Evolutionary conservation across 805 yeast species (phyloP).

Genomic region (Starmerella stellata): DNA sequence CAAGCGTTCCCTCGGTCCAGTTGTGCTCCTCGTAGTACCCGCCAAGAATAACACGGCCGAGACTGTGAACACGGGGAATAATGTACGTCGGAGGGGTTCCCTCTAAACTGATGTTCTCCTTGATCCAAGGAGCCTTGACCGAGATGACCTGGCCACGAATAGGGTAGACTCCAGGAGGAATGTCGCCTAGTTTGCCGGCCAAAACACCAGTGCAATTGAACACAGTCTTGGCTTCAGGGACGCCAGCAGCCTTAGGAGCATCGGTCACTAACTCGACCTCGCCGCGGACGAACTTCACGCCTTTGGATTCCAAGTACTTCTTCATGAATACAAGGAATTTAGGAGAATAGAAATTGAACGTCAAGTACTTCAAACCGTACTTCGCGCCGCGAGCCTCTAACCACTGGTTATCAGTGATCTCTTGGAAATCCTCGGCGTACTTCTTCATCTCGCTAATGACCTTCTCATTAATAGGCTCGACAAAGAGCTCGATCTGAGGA

Average conservation of each 20-base stretch:
- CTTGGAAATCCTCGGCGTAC: slow-evolving; percentile 33
- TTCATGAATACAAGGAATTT: slow-evolving; percentile 34
- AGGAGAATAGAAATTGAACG: slow-evolving; percentile 64
- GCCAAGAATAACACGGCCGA: slow-evolving; percentile 53
- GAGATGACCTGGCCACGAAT: slow-evolving; percentile 69
- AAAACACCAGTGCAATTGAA: slow-evolving; percentile 70
- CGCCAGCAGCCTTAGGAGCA: slow-evolving; percentile 24
- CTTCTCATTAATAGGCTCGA: slow-evolving; percentile 27
- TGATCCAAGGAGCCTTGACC: slow-evolving; percentile 48
- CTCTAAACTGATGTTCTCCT: slow-evolving; percentile 27
- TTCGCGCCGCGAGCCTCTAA: slow-evolving; percentile 33
- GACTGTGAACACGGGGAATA: slow-evolving; percentile 52
- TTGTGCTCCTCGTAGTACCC: slow-evolving; percentile 51
- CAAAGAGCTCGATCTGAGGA: slow-evolving; percentile 47
- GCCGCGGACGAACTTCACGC: slow-evolving; percentile 34
- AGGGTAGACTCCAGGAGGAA: slow-evolving; percentile 38
- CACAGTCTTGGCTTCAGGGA: slow-evolving; percentile 3
- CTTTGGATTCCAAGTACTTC: slow-evolving; percentile 28
- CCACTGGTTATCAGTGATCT: slow-evolving; percentile 22
- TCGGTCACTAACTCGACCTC: slow-evolving; percentile 38
- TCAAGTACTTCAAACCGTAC: slow-evolving; percentile 37
- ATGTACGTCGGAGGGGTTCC: slow-evolving; percentile 37
- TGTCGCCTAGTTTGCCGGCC: slow-evolving; percentile 46
- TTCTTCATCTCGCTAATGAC: slow-evolving; percentile 33
- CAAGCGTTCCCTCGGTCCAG: slow-evolving; percentile 43